phyloP scores from a whole-genome alignment of 176 grass and related monocot species.

The Secale cereale region DNA sequence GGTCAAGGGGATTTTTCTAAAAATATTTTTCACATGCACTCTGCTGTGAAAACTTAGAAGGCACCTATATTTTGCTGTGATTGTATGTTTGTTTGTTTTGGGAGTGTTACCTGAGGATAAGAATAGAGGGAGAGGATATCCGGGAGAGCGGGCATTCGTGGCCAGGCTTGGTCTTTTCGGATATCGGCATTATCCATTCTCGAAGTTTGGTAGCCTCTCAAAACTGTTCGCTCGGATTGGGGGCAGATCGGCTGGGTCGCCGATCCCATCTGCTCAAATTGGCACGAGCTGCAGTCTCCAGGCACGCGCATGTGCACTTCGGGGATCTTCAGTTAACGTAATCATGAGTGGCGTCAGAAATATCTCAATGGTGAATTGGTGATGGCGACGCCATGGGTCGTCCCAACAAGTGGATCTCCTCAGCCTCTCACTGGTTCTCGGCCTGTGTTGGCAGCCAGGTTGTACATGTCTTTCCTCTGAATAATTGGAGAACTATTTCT shows the following conservation, averaged over 20 bases:
- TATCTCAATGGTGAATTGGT: neutral
- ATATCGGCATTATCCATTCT: conserved; percentile 70
- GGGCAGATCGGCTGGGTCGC: neutral
- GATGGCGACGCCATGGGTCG: neutral
- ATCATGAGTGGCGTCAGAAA: neutral
- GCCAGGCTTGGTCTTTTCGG: conserved; percentile 54
- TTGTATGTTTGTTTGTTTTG: neutral
- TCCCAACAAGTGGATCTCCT: neutral
- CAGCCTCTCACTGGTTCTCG: neutral
- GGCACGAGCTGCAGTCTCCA: neutral
- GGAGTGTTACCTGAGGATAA: conserved; percentile 48
- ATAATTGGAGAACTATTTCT: no score
- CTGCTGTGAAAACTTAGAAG: conserved; percentile 7
- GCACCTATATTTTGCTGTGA: neutral
- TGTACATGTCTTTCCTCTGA: no score
- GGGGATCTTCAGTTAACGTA: neutral
- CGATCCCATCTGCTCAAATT: conserved; percentile 14
- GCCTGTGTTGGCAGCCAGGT: neutral
- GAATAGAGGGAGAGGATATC: conserved; percentile 67
- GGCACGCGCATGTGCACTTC: neutral
- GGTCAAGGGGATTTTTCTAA: neutral
- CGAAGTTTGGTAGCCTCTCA: conserved; percentile 48
- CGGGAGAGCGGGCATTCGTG: conserved; percentile 50
- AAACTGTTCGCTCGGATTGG: neutral
- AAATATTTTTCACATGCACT: neutral